Percentiles rank a stretch among this genome's conserved stretches.
Conservation (phyloP, 148 eudicot species). For the Beta vulgaris region DNA sequence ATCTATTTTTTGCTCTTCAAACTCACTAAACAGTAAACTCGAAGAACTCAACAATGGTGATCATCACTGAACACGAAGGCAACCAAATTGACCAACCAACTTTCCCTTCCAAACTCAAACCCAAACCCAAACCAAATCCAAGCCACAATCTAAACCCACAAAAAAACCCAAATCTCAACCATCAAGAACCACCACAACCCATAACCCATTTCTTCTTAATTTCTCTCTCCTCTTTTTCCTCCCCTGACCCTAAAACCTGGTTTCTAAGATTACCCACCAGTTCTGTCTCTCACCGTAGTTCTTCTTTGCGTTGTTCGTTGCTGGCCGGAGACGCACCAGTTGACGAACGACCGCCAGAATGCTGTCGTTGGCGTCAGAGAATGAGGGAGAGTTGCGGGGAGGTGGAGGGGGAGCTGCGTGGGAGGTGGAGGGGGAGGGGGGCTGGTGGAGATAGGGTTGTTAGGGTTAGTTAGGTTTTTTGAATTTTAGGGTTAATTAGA, state of each 20-base stretch:
- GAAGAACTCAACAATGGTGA: constrained; percentile 50
- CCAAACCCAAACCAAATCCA: constrained; percentile 27
- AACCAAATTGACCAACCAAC: constrained; percentile 32
- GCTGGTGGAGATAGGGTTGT: too few relatives aligned
- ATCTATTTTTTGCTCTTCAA: constrained; percentile 4
- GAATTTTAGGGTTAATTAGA: too few relatives aligned
- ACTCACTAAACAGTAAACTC: neutral
- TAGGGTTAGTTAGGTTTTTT: too few relatives aligned
- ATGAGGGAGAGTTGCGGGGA: too few relatives aligned
- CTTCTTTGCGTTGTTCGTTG: too few relatives aligned
- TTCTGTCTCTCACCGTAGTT: too few relatives aligned
- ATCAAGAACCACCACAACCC: constrained; percentile 20
- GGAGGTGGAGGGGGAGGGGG: too few relatives aligned
- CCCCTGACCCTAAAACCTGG: constrained; percentile 76
- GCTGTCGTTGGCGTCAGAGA: too few relatives aligned
- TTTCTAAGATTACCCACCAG: constrained; percentile 61
- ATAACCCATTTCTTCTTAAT: constrained; percentile 64
- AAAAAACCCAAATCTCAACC: constrained; percentile 11
- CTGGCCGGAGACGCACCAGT: too few relatives aligned
- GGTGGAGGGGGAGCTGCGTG: too few relatives aligned
- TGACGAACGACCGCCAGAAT: too few relatives aligned
- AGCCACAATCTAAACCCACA: constrained; percentile 20
- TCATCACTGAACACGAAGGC: constrained; percentile 56
- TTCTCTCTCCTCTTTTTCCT: constrained; percentile 39
- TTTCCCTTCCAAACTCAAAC: constrained; percentile 34